Evolutionary conservation across 2,329 filamentous ascomycete genomes (phyloP).

Genomic region (Pseudofabraea citricarpa): DNA sequence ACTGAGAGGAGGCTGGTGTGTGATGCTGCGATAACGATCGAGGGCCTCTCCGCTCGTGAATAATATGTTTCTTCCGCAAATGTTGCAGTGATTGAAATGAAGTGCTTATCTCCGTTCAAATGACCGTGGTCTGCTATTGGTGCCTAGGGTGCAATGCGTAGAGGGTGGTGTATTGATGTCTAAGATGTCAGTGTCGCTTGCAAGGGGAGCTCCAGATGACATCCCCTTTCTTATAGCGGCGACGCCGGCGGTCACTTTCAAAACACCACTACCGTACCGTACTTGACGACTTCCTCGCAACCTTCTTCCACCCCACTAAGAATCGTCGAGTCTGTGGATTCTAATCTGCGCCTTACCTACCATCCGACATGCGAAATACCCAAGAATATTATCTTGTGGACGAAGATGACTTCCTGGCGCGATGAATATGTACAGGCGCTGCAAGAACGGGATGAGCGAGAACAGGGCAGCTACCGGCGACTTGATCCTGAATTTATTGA

Average conservation of each 20-base stretch:
- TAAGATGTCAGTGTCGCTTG: background rate
- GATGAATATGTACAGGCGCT: slow-evolving; percentile 77
- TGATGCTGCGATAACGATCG: slow-evolving; percentile 17
- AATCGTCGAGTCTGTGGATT: no score
- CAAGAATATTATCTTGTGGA: no score
- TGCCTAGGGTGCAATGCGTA: background rate
- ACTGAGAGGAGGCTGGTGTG: slow-evolving; percentile 5
- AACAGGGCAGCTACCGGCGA: slow-evolving; percentile 54
- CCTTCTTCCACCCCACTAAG: no score
- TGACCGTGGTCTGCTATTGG: background rate
- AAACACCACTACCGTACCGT: no score
- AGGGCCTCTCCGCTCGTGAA: background rate
- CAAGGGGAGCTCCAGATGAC: background rate
- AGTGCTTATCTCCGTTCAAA: background rate
- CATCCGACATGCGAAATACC: no score
- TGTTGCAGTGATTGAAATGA: background rate
- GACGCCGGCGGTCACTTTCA: no score
- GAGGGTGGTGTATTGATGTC: background rate
- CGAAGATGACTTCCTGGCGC: slow-evolving; percentile 51
- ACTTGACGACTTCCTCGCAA: no score
- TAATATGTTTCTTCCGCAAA: background rate
- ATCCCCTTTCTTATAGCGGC: no score
- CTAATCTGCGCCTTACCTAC: no score
- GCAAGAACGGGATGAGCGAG: slow-evolving; percentile 64
- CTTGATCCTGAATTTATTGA: slow-evolving; percentile 65